Base-by-base conservation (phyloP, 139 green algal species). In the Cymbomonas tetramitiformis region DNA sequence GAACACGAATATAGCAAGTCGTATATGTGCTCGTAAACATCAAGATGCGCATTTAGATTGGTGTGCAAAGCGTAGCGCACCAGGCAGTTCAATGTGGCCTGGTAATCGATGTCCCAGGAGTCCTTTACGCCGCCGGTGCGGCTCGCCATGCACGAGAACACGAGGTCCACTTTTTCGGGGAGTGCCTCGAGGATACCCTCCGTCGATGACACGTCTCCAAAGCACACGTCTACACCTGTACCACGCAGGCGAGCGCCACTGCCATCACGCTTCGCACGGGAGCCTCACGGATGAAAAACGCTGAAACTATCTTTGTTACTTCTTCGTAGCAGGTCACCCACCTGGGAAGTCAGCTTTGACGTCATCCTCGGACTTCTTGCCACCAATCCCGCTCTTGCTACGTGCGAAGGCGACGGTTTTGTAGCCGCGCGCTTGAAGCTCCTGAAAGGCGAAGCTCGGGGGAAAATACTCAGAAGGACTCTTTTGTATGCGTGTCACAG, bases 21-120 rank as follows among this genome's bases (percentile, higher is more conserved):
- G n/a, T n/a, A n/a, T n/a, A n/a, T n/a, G n/a, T n/a, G n/a, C n/a
- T n/a, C n/a, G n/a, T n/a, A n/a, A n/a, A n/a, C n/a, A n/a, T n/a
- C n/a, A n/a, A n/a, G n/a, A n/a, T n/a, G n/a, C n/a, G n/a, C n/a
- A n/a, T n/a, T n/a, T n/a, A n/a, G n/a, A 6, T 40, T 52, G 12
- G 33, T 52, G 5, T 95, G 73, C n/a, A n/a, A n/a, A n/a, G n/a
- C n/a, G n/a, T n/a, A n/a, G n/a, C n/a, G n/a, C n/a, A n/a, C n/a
- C 64, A 97, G 69, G 0, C 67, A 64, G 71, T 96, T 95, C 59
- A 83, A 83, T 6, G 88, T 95, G 8, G 92, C 91, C 62, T 91
- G 73, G 74, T 99, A 96, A 76, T 99, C 91, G 4, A 99, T 84
- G 9, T 76, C 56, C 87, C 86, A 95, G n/a, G 78, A 93, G 80